Percentiles rank a stretch among this genome's conserved stretches.
These are phyloP conservation scores for Detonula confervacea DNA, from an alignment of 352 stramenopile species.

Conservation along the genomic window DNA sequence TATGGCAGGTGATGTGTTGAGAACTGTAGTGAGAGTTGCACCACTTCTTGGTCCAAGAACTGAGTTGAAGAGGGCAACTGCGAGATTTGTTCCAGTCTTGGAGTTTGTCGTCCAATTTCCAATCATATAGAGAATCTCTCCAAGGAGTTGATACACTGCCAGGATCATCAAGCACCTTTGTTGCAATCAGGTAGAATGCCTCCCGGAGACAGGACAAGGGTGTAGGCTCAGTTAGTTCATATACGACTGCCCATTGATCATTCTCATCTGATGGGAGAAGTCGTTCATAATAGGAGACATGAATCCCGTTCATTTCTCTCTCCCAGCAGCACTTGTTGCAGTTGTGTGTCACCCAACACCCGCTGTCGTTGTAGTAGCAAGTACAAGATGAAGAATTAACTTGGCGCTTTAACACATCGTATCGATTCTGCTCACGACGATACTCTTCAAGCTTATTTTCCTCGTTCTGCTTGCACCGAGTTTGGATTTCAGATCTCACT, in stretches of 20 bases:
- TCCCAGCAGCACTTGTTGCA: slow-evolving; percentile 6
- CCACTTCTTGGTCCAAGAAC: slow-evolving; percentile 13
- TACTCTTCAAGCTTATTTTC: slow-evolving; percentile 11
- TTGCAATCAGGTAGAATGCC: slow-evolving; percentile 1
- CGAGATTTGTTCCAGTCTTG: slow-evolving; percentile 8
- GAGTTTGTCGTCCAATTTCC: slow-evolving; percentile 7
- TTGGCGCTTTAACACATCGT: not conserved
- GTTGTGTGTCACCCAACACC: not conserved
- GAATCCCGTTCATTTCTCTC: slow-evolving; percentile 12
- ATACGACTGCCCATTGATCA: slow-evolving; percentile 17
- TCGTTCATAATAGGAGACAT: slow-evolving; percentile 16
- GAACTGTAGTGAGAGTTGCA: slow-evolving; percentile 14
- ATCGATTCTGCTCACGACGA: not conserved
- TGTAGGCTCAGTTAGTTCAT: slow-evolving; percentile 17
- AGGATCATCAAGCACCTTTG: slow-evolving; percentile 13
- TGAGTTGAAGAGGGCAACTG: not conserved
- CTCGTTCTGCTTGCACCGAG: slow-evolving; percentile 9
- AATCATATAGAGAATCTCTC: not conserved
- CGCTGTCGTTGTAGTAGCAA: slow-evolving; percentile 12
- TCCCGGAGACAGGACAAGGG: slow-evolving; percentile 11
- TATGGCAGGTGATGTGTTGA: slow-evolving; percentile 8
- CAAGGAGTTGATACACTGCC: not conserved
- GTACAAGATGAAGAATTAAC: slow-evolving; percentile 9
- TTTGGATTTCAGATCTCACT: slow-evolving; percentile 6
- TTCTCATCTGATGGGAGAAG: slow-evolving; percentile 8